Base-by-base conservation (phyloP, 2,329 filamentous ascomycete species). In the Leptographium wingfieldii region DNA sequence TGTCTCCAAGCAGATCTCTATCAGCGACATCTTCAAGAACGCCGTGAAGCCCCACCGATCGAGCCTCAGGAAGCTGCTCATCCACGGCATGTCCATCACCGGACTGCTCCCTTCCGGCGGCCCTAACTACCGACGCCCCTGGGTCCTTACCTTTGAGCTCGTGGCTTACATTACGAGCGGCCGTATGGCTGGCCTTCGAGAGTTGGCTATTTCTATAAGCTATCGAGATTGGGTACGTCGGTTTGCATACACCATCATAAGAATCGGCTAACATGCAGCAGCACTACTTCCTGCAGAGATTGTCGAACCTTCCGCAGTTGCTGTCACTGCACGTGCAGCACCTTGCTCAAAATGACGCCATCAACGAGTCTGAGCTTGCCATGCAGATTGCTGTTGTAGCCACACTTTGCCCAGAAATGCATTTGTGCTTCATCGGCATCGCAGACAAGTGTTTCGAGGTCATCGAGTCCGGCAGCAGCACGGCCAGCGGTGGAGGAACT, bases 361-460 rank as follows among this genome's bases (percentile, higher is more conserved):
- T 67, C 59, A 83, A 88, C 58, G 79, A 83, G 1, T 10, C 22
- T 7, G 89, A 94, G 68, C 76, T 91, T 35, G 88, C 87, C 0
- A 75, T 89, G 63, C 87, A 92, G 68, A 81, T 92, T 55, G 79
- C 91, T 38, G 87, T 92, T 69, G 88, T 92, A 54, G 84, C 92
- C 59, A 84, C 86, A 14, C 76, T 94, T 19, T 80, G 87, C 5
- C 86, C 87, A 0, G 87, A 92, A 65, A 81, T 92, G 31, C 84
- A 86, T 67, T 77, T 94, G 16, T 89, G 85, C 70, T 92, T 92
- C 68, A 80, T 92, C 66, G 90, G 86, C 22, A 81, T 94, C 59
- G 79, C 79, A n/a, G 76, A 76, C 49, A 92, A 91, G 70, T 94
- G 90, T 71, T 94, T 88, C 67, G 89, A 94, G 69, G 87, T 94